These are phyloP conservation scores for Periconia sp. DNA, from an alignment of 2,329 filamentous ascomycete genomes.

Conservation along the genomic window DNA sequence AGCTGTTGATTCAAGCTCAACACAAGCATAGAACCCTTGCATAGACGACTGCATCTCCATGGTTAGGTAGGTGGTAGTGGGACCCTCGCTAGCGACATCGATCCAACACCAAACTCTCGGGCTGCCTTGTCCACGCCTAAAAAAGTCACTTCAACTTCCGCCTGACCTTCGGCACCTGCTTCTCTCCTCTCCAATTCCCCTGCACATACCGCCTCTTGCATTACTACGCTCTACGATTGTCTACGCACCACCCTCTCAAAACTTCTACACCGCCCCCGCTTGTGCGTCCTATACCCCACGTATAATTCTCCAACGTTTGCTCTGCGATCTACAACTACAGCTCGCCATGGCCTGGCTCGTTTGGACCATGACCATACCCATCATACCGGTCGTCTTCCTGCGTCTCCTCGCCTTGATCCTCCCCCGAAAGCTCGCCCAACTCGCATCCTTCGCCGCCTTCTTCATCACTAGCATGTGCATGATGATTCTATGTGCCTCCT, in stretches of 20 bases:
- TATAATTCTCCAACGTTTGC: conserved; percentile 6
- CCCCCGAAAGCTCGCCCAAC: conserved; percentile 29
- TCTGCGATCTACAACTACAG: conserved; percentile 1
- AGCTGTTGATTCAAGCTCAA: neutral
- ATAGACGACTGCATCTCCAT: conserved; percentile 4
- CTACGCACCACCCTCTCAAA: neutral
- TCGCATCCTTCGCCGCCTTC: conserved; percentile 67
- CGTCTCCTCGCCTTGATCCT: conserved; percentile 30
- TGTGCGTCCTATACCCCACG: conserved; percentile 3
- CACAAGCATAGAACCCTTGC: neutral
- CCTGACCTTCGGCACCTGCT: conserved; percentile 2
- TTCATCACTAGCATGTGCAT: conserved; percentile 48
- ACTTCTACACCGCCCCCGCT: neutral
- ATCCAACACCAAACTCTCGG: conserved; percentile 23
- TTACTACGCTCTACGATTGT: neutral
- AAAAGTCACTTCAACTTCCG: conserved; percentile 16
- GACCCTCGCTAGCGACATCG: conserved; percentile 10
- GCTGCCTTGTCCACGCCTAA: conserved; percentile 19
- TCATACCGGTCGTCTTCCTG: conserved; percentile 31
- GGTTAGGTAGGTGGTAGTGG: too few relatives aligned
- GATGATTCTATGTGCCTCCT: conserved; percentile 55
- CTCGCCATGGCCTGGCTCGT: conserved; percentile 35
- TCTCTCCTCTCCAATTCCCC: neutral
- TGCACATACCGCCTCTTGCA: neutral
- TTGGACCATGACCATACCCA: conserved; percentile 30